phyloP scores from a whole-genome alignment of 108 stramenopile genomes.

The Epithemia pelagica region DNA sequence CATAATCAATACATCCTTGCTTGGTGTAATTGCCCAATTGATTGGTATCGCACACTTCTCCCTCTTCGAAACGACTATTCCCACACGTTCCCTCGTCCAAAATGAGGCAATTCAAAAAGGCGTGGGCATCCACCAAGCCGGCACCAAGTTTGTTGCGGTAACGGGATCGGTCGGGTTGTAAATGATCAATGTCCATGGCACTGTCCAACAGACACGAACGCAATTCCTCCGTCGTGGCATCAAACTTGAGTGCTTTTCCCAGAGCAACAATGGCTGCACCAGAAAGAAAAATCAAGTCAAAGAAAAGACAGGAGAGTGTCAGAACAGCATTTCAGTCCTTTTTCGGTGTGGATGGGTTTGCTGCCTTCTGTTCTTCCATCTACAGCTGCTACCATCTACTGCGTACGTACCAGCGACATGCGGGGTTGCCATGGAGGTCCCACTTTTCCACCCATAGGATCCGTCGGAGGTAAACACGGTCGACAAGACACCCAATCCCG shows the following conservation, averaged over 20 bases:
- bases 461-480: neutral
- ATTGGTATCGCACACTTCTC: neutral
- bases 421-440: conserved; percentile 50
- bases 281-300: neutral
- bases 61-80: neutral
- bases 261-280: neutral
- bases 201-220: neutral
- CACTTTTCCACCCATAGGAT: neutral
- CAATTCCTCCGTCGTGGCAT: neutral
- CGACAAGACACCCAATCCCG: neutral
- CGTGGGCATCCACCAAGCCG: neutral
- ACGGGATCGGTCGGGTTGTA: neutral
- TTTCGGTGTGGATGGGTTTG: too few relatives aligned
- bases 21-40: neutral
- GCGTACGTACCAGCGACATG: conserved; percentile 29
- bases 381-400: neutral
- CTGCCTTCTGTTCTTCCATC: neutral
- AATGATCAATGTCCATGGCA: neutral
- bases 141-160: neutral
- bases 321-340: too few relatives aligned
- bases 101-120: neutral
- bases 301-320: neutral
- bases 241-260: neutral
- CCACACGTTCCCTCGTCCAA: neutral
- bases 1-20: neutral